Conservation (phyloP, 2,329 filamentous ascomycete species). For the Microcyclosporella mali region DNA sequence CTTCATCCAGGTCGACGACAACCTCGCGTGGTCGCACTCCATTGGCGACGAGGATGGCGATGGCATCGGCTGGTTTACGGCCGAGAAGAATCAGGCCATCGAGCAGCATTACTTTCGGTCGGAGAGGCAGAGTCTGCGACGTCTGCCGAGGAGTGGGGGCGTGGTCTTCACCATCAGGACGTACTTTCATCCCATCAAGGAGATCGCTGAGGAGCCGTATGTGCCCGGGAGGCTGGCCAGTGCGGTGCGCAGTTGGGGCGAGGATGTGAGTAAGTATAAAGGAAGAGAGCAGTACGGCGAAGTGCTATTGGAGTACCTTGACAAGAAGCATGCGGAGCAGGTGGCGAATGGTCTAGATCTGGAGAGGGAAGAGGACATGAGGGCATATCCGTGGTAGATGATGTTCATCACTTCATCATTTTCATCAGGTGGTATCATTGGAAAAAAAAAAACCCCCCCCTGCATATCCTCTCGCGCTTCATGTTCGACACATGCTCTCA, state of each 20-base stretch:
- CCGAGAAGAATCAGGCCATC: conserved; percentile 66
- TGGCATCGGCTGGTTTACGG: conserved; percentile 62
- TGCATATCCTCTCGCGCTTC: no score
- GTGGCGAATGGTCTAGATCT: conserved; percentile 59
- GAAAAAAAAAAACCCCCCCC: neutral
- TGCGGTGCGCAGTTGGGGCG: conserved; percentile 73
- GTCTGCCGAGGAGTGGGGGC: conserved; percentile 45
- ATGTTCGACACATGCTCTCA: no score
- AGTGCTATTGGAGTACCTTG: conserved; percentile 69
- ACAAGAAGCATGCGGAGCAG: conserved; percentile 68
- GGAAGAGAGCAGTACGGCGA: conserved; percentile 67
- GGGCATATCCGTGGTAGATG: conserved; percentile 59
- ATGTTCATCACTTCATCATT: no score
- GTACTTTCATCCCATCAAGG: conserved; percentile 67
- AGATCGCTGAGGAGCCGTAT: conserved; percentile 63
- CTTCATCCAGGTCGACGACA: conserved; percentile 79
- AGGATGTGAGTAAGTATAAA: conserved; percentile 71
- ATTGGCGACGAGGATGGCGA: conserved; percentile 64
- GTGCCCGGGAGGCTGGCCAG: conserved; percentile 73
- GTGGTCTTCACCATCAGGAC: conserved; percentile 71
- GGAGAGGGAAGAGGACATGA: conserved; percentile 53
- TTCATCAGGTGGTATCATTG: neutral
- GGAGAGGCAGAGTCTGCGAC: conserved; percentile 63
- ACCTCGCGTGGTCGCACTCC: conserved; percentile 66
- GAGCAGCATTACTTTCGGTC: conserved; percentile 70